phyloP scores from a whole-genome alignment of 106 monocot genomes.

The Acorus calamus region DNA sequence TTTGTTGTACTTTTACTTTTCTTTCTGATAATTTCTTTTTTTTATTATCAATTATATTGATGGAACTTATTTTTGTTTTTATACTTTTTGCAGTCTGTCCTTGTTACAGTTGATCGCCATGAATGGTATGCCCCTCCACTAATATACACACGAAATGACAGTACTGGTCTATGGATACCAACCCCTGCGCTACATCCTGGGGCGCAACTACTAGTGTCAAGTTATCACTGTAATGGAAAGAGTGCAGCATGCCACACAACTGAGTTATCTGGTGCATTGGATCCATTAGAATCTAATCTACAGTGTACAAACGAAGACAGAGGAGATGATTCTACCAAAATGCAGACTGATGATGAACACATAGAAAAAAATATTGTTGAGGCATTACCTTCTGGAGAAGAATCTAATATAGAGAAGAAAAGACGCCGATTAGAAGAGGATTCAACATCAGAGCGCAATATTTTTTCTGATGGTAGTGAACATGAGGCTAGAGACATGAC shows the following conservation, averaged over 20 bases:
- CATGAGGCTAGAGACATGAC: conserved; percentile 18
- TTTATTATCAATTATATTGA: not conserved
- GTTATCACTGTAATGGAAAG: conserved; percentile 10
- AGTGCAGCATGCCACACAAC: conserved; percentile 8
- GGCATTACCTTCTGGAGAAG: conserved; percentile 16
- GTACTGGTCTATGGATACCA: conserved; percentile 60
- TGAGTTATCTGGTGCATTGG: conserved; percentile 15
- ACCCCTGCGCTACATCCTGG: conserved; percentile 42
- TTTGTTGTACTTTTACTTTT: too few species aligned
- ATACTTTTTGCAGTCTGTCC: conserved; percentile 57
- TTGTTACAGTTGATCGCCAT: conserved; percentile 87
- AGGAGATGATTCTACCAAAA: conserved; percentile 23
- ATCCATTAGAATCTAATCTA: conserved; percentile 18
- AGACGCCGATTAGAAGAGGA: conserved; percentile 43
- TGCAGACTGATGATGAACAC: conserved; percentile 40
- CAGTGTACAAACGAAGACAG: conserved; percentile 15
- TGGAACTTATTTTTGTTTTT: not conserved
- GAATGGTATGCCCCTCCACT: conserved; percentile 93
- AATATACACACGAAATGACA: conserved; percentile 81
- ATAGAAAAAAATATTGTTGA: conserved; percentile 13
- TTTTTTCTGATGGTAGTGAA: conserved; percentile 34
- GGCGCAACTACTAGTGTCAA: conserved; percentile 28
- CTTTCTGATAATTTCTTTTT: too few species aligned
- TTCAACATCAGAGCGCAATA: conserved; percentile 28
- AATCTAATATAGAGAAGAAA: conserved; percentile 40